Evolutionary conservation across 1,284 basidiomycete species (phyloP).

Genomic region (Boletus calvinii): DNA sequence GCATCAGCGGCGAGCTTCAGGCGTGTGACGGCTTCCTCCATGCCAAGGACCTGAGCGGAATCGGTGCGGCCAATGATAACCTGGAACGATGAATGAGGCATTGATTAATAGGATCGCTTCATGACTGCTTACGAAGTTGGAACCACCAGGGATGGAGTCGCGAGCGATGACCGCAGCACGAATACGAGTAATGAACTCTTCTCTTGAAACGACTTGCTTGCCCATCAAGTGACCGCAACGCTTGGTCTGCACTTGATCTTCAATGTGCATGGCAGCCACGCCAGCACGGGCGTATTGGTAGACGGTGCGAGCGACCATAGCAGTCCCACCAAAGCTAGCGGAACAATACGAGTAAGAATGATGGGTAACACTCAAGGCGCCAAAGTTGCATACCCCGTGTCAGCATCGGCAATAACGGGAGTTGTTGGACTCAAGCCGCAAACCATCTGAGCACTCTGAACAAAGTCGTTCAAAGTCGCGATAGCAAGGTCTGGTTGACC

Average conservation of each 20-base stretch:
- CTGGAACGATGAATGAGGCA: constrained; percentile 30
- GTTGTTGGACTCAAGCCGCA: constrained; percentile 60
- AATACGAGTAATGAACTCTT: constrained; percentile 74
- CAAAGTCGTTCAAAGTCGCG: constrained; percentile 78
- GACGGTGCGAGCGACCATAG: constrained; percentile 76
- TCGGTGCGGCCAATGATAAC: constrained; percentile 83
- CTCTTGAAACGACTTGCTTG: constrained; percentile 72
- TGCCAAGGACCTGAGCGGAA: constrained; percentile 74
- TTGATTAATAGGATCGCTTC: neutral
- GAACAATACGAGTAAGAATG: neutral
- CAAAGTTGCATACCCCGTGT: constrained; percentile 57
- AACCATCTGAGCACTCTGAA: constrained; percentile 63
- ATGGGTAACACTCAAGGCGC: neutral
- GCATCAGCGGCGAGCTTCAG: constrained; percentile 71
- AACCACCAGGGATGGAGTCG: constrained; percentile 66
- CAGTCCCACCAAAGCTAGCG: constrained; percentile 69
- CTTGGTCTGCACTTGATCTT: constrained; percentile 83
- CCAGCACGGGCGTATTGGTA: constrained; percentile 69
- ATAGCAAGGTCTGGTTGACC: constrained; percentile 80
- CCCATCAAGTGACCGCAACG: constrained; percentile 81
- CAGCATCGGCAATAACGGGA: constrained; percentile 80
- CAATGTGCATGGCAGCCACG: constrained; percentile 77
- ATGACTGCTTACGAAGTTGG: constrained; percentile 54
- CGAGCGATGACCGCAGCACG: constrained; percentile 74
- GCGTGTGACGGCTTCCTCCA: constrained; percentile 75